Base-by-base conservation (phyloP, 306 rosid genomes). In the Dalbergia cochinchinensis region DNA sequence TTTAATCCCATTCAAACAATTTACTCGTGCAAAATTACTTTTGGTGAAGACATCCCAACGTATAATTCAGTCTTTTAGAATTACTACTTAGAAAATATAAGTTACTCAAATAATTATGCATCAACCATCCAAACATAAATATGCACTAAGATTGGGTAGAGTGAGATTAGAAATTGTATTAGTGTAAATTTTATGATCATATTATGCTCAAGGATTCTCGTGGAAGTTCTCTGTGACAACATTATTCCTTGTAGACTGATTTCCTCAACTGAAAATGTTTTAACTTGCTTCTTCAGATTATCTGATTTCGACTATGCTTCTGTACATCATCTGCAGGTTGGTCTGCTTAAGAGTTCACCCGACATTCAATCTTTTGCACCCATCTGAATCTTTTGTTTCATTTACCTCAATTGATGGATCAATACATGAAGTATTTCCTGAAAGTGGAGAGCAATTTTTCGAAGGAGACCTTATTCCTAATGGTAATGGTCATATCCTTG, bases 321-420 rank as follows among this genome's bases (percentile, higher is more conserved):
- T 73, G 71, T 77, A 5, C 76, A 15, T 66, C 39, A 53, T 67
- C 69, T 87, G 86, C 74, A 94, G 98, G 82, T 74, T 92, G 92
- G 98, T 94, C 57, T 92, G 97, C 88, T 78, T 94, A 74, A 86
- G 98, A 89, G 90, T 94, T 59, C 98, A 94, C 82, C 98, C 98
- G 14, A 88, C 85, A 82, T 94, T 94, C 84, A 64, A 19, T 69
- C 90, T 92, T 71, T 68, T 91, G 84, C 97, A 94, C 83, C 98
- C 98, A 0, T 13, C 92, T 22, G 93, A 94, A 68, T 91, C 97
- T 68, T 72, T 86, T 77, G 84, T 94, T 65, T 87, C 97, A 41
- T 94, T 94, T 61, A 88, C 97, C 65, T 88, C 97, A 45, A 48
- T 89, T 39, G 91, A 94, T 44, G 98, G 98, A 68, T 84, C 97